These are phyloP conservation scores for Schizochytrium sp. DNA, from an alignment of 108 stramenopile species.

Conservation along the genomic window DNA sequence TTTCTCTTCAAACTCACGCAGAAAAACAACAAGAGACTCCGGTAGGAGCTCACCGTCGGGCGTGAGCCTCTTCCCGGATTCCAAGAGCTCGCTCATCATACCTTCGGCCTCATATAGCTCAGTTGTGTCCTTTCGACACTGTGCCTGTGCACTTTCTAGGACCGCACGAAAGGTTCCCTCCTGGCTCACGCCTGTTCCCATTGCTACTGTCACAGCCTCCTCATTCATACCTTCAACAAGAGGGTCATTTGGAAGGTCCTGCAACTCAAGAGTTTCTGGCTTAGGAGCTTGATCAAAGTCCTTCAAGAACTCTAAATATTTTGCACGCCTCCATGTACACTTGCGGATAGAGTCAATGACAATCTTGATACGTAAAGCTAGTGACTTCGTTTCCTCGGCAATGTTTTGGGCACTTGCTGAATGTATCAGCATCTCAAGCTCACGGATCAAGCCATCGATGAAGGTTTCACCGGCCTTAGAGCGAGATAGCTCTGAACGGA, in stretches of 20 bases:
- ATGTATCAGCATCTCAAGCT: constrained; percentile 59
- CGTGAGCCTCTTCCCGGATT: constrained; percentile 63
- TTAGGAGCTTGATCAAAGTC: constrained; percentile 27
- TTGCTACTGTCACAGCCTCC: background rate
- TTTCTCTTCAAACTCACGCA: constrained; percentile 28
- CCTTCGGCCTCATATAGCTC: constrained; percentile 73
- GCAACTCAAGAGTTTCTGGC: background rate
- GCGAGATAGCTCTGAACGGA: constrained; percentile 71
- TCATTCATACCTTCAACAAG: background rate
- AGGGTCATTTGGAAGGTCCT: background rate
- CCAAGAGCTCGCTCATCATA: constrained; percentile 67
- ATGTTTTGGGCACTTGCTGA: background rate
- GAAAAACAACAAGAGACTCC: constrained; percentile 36
- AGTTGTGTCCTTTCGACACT: constrained; percentile 71
- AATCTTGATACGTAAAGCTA: background rate
- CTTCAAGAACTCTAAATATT: constrained; percentile 67
- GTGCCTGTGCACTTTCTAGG: constrained; percentile 35
- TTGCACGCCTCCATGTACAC: constrained; percentile 65
- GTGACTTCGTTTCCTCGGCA: background rate
- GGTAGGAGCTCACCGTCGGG: constrained; percentile 52
- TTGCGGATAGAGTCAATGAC: constrained; percentile 60
- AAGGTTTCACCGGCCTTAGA: constrained; percentile 68
- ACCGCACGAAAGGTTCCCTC: constrained; percentile 35
- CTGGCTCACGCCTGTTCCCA: background rate
- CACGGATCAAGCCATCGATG: constrained; percentile 68